Conservation (phyloP, 805 yeast species). For the Saccharomycopsis babjevae region DNA sequence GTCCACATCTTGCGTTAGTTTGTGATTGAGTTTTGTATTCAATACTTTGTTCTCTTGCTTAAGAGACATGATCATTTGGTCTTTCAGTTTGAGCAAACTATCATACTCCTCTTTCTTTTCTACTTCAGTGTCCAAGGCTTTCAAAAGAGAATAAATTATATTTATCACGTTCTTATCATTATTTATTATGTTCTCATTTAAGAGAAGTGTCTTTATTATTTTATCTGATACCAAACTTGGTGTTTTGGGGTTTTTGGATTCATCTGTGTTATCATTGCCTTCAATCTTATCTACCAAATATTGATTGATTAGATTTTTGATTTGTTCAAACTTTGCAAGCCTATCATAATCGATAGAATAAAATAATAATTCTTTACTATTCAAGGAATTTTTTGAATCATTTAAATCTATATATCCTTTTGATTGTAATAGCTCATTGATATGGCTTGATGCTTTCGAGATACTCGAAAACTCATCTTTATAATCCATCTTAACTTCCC, state of each 20-base stretch:
- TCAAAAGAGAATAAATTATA: constrained; percentile 10
- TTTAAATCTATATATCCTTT: constrained; percentile 8
- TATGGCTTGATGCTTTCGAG: constrained; percentile 9
- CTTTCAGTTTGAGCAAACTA: background rate
- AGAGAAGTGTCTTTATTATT: constrained; percentile 1
- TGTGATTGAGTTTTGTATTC: background rate
- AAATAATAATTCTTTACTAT: constrained; percentile 1
- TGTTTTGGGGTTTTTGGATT: background rate
- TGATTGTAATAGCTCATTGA: constrained; percentile 5
- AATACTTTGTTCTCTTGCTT: background rate
- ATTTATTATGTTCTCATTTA: constrained; percentile 7
- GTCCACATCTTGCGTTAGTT: background rate
- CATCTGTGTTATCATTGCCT: background rate
- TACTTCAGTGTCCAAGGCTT: constrained; percentile 5
- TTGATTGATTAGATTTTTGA: background rate
- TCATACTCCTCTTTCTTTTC: constrained; percentile 5
- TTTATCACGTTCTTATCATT: constrained; percentile 15
- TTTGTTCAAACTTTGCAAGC: constrained; percentile 2
- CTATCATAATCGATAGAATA: constrained; percentile 4
- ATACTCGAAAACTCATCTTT: constrained; percentile 9
- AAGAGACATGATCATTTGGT: background rate
- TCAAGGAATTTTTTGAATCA: background rate
- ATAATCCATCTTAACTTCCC: constrained; percentile 8
- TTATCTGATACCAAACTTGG: background rate
- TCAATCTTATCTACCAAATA: background rate